Evolutionary conservation across 2,329 filamentous ascomycete genomes (phyloP), one percentile per base, ranked within the genome.

Genomic region (Monilinia fructicola): DNA sequence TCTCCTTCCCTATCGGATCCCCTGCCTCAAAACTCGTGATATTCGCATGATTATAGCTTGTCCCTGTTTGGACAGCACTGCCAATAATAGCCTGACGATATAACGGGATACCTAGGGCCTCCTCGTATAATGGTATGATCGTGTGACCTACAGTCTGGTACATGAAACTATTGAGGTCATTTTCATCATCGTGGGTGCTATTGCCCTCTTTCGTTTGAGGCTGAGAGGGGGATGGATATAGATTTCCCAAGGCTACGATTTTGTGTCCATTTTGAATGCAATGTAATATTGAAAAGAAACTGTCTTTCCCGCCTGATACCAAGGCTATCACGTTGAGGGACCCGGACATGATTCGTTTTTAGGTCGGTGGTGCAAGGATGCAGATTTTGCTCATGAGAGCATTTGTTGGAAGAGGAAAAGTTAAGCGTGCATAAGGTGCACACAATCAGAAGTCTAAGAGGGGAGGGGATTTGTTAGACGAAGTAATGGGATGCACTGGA

Each of bases 91-190:
- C 81, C 72, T 89, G 86, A 26, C 95, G 88, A 78, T 95, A 97
- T 2, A 99, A 83, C 31, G 94, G 94, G 44, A 98, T 82, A 0
- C 84, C 87, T 1, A 97, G 87, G 44, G 92, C 93, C 58, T 85
- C 78, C 68, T 89, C 88, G 76, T 97, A 98, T 21, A 97, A 84
- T 2, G 93, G 92, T 67, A 98, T 89, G 23, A 97, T 82, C 67
- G 87, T 84, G 78, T 98, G 92, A 16, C 95, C 95, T 68, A 97
- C 91, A 3, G 95, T 99, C 81, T 99, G 95, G 82, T 98, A 99
- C 95, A 99, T 99, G 87, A 95, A 98, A 80, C 93, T 97, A 78
- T 99, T 92, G 73, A 96, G 84, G 77, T 98, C 91, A 66, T 84
- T 79, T 69, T 82, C 81, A 46, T 84, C 81, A 6, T 78, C 35